Evolutionary conservation across 2,329 filamentous ascomycete genomes (phyloP).

Genomic region (Paraconiothyrium brasiliense): DNA sequence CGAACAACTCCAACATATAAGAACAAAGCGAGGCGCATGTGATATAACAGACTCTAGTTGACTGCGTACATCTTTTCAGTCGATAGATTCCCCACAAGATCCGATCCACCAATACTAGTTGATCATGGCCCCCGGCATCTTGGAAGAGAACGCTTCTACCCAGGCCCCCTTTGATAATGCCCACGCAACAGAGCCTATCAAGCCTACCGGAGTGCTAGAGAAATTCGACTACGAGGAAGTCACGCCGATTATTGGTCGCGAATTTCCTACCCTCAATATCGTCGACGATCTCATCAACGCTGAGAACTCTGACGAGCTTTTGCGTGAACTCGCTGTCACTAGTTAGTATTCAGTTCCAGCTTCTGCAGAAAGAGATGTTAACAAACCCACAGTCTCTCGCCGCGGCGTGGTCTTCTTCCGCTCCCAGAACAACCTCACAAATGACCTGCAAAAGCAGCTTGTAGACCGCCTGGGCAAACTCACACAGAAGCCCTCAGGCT

Average conservation of each 20-base stretch:
- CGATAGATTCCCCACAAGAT: background rate
- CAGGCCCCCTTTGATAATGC: background rate
- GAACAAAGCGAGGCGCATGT: background rate
- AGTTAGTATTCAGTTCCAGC: constrained; percentile 54
- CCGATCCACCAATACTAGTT: background rate
- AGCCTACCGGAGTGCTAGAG: constrained; percentile 54
- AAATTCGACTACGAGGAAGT: constrained; percentile 58
- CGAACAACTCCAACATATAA: background rate
- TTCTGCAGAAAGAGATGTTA: background rate
- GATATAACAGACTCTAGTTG: too few species aligned
- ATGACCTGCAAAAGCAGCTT: constrained; percentile 72
- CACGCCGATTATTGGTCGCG: constrained; percentile 60
- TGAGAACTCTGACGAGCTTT: constrained; percentile 45
- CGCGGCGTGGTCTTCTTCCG: constrained; percentile 78
- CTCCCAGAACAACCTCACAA: constrained; percentile 67
- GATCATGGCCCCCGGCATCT: constrained; percentile 10
- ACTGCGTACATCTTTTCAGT: background rate
- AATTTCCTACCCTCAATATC: constrained; percentile 53
- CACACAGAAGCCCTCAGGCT: constrained; percentile 66
- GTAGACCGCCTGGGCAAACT: constrained; percentile 68
- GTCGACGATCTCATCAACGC: constrained; percentile 46
- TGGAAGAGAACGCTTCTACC: background rate
- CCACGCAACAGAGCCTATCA: constrained; percentile 38
- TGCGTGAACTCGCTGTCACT: constrained; percentile 61
- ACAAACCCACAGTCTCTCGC: constrained; percentile 64